Percentiles rank a stretch among this genome's conserved stretches.
phyloP scores from a whole-genome alignment of 2,329 filamentous ascomycete genomes.

The Acrodontium crateriforme region DNA sequence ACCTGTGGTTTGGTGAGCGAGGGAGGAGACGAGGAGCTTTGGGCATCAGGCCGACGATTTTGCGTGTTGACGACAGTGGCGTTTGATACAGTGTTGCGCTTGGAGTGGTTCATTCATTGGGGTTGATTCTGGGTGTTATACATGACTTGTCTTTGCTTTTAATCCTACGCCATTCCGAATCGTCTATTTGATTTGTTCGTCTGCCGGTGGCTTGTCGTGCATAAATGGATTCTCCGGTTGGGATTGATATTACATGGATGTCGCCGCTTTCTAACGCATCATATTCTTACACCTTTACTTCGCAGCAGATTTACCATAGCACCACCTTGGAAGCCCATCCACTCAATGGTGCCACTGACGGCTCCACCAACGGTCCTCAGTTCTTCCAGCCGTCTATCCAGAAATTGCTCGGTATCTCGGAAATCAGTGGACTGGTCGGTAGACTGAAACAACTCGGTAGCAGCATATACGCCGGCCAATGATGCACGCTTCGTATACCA shows the following conservation, averaged over 20 bases:
- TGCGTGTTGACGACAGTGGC: constrained; percentile 11
- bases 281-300: constrained; percentile 78
- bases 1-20: too few species aligned
- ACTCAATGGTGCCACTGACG: constrained; percentile 54
- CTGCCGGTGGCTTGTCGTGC: too few species aligned
- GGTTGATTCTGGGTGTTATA: too few species aligned
- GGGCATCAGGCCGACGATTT: constrained; percentile 12
- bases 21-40: constrained; percentile 5
- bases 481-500: constrained; percentile 71
- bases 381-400: constrained; percentile 63
- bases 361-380: constrained; percentile 47
- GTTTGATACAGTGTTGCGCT: too few species aligned
- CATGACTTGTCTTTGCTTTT: too few species aligned
- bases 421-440: constrained; percentile 66
- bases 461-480: constrained; percentile 54
- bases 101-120: background rate
- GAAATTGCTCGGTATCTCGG: constrained; percentile 62
- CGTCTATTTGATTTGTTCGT: too few species aligned
- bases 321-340: constrained; percentile 67
- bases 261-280: too few species aligned
- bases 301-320: constrained; percentile 69
- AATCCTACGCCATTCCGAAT: too few species aligned
- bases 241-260: too few species aligned
- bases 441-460: constrained; percentile 82
- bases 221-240: too few species aligned